Conservation (phyloP, 768 basidiomycete genomes). For the Tulasnella sp. region DNA sequence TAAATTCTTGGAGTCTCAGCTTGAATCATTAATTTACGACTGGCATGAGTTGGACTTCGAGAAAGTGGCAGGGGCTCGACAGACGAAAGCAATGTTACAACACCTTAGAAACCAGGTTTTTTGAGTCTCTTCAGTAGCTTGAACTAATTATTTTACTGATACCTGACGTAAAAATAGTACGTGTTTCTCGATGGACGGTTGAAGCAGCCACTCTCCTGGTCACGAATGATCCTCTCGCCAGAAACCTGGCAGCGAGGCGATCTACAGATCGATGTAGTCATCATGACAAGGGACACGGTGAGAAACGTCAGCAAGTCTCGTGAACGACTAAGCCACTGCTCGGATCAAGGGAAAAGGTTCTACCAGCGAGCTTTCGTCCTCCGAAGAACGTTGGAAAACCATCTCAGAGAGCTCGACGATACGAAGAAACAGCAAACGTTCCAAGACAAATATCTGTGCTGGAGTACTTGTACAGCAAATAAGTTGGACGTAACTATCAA, state of each 20-base stretch:
- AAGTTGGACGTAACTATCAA: too few species aligned
- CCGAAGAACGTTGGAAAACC: too few species aligned
- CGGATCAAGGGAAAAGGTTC: too few species aligned
- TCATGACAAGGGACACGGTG: neutral
- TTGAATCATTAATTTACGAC: neutral
- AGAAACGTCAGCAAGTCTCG: too few species aligned
- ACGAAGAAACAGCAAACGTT: too few species aligned
- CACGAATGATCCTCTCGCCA: neutral
- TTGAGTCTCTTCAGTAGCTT: neutral
- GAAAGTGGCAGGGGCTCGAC: neutral
- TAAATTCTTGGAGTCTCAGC: neutral
- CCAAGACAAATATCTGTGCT: too few species aligned
- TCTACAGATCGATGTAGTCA: neutral
- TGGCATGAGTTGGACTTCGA: neutral
- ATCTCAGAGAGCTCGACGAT: too few species aligned
- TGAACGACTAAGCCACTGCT: too few species aligned
- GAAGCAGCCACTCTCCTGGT: neutral
- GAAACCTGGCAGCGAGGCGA: neutral
- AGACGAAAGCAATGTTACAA: neutral
- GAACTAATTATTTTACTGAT: neutral
- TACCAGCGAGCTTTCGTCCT: too few species aligned
- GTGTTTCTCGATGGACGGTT: neutral
- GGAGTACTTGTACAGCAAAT: too few species aligned
- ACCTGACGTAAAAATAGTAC: neutral
- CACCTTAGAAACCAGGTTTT: neutral